Evolutionary conservation across 305 asterid genomes (phyloP), one percentile per base, ranked within the genome.

Genomic region (Fraxinus angustifolia): DNA sequence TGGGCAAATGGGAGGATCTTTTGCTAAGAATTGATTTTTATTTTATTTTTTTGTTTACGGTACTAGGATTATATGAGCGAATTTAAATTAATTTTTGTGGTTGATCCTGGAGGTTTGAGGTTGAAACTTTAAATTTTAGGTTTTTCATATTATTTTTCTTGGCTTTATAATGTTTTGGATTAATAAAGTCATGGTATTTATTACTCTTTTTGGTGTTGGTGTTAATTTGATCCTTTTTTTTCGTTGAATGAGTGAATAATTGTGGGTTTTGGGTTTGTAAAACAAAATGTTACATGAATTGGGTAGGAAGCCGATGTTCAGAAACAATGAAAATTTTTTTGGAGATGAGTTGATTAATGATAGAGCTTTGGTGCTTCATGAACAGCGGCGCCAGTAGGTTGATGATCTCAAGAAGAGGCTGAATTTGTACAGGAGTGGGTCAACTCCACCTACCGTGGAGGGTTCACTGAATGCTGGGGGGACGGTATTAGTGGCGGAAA

Each of bases 321-420:
- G 97, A 33, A 88, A 85, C 80, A 90, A 85, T 84, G 98, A 93
- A 67, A 89, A 87, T 84, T 91, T 97, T 3, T 96, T 87, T 79
- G 97, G 94, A n/a, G 99, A 96, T 87, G 98, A 96, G 79, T 85
- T 86, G 80, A 98, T 93, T 75, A 89, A 90, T 85, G 99, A 96
- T 83, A 86, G 91, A 83, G 94, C 97, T 8, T 7, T 89, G 80
- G 73, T 96, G 85, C 93, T 94, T 71, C 91, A 90, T 12, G 99
- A 95, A 33, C 95, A 89, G 89, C 84, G 97, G 77, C 82, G 95
- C 83, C 97, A 90, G 53, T 97, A 93, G 28, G 88, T 91, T 14
- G 95, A 91, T 92, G 99, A 96, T 86, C 97, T 76, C 33, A 98
- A 94, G 76, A 91, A 90, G 91, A 98, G 94, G 92, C 91, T 78